A percentile compares a stretch with the other conserved stretches of the same genome.
Evolutionary conservation across 2,329 filamentous ascomycete genomes (phyloP).

Genomic region (Venturia aucupariae): DNA sequence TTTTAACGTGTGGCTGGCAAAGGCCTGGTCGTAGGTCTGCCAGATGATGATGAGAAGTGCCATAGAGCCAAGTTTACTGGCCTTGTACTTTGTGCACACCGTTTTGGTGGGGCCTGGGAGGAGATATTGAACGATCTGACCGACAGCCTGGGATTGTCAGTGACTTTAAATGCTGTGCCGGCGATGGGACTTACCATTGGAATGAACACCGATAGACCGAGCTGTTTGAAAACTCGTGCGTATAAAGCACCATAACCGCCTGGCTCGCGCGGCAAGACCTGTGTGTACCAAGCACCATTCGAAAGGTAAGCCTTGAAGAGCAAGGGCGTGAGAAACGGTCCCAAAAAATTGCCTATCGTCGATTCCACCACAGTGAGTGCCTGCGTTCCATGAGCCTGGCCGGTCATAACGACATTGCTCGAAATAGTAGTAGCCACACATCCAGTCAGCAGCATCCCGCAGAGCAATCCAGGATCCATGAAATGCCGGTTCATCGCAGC

Average conservation of each 20-base stretch:
- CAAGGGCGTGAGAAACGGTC: constrained; percentile 57
- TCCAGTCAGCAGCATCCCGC: constrained; percentile 36
- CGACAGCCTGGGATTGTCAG: constrained; percentile 32
- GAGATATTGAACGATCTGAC: constrained; percentile 49
- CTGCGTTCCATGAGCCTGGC: constrained; percentile 54
- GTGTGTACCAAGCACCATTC: constrained; percentile 44
- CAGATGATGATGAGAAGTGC: constrained; percentile 46
- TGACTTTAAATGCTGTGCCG: not conserved
- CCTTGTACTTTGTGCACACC: constrained; percentile 39
- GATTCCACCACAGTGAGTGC: constrained; percentile 49
- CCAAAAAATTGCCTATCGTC: constrained; percentile 59
- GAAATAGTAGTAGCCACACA: constrained; percentile 64
- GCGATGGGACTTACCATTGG: constrained; percentile 38
- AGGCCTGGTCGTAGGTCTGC: constrained; percentile 59
- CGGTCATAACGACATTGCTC: constrained; percentile 66
- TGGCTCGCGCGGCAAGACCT: constrained; percentile 44
- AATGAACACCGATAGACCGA: constrained; percentile 57
- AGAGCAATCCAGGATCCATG: constrained; percentile 55
- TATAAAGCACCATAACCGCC: constrained; percentile 55
- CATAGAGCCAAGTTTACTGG: constrained; percentile 36
- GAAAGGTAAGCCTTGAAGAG: constrained; percentile 54
- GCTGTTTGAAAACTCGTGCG: constrained; percentile 55
- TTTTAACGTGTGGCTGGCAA: constrained; percentile 53
- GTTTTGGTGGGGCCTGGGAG: constrained; percentile 46
- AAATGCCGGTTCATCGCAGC: constrained; percentile 39